Evolutionary conservation across 1,284 basidiomycete species (phyloP), one percentile per base, ranked within the genome.

Genomic region (Moniliophthora roreri): DNA sequence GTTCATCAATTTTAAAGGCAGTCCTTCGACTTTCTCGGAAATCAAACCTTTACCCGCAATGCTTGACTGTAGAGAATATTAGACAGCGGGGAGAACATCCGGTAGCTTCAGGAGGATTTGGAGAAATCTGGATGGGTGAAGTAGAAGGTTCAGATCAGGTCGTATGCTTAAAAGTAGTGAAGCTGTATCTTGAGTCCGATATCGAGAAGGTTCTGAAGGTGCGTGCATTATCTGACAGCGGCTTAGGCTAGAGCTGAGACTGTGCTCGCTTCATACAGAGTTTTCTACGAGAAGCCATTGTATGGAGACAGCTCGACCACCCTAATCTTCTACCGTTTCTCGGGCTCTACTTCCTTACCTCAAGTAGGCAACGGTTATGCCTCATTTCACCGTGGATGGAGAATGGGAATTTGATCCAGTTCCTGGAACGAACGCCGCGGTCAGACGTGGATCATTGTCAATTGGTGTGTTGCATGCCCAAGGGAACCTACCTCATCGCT

Each of bases 321-420:
- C 37, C 36, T 13, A 50, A 42, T 18, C 20, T 50, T 24, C 39
- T 50, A 5, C 49, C 36, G 9, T 50, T 50, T 37, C 23, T 50
- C 4, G 49, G 49, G 10, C 21, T 50, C 2, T 23, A 42, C 45
- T 34, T 36, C 15, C 20, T 41, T 50, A 45, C 23, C 47, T 41
- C 38, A 47, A 37, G 49, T 48, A 44, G 51, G 55, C 4, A 21
- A 5, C 54, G 56, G 18, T 50, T 51, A 28, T 50, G 49, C 21
- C 18, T 50, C 9, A 37, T 50, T 20, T 50, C 49, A 15, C 49
- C 49, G 4, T 50, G 49, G 49, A 50, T 50, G 49, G 18, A 21
- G 23, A 42, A 23, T n/a, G 42, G 42, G n/a, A 45, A 45, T 45
- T 32, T 45, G 23, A 16, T 45, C 6, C 42, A 45, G 23, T 20